Evolutionary conservation across 2,329 filamentous ascomycete genomes (phyloP), one percentile per base, ranked within the genome.

Genomic region (Escovopsis weberi): DNA sequence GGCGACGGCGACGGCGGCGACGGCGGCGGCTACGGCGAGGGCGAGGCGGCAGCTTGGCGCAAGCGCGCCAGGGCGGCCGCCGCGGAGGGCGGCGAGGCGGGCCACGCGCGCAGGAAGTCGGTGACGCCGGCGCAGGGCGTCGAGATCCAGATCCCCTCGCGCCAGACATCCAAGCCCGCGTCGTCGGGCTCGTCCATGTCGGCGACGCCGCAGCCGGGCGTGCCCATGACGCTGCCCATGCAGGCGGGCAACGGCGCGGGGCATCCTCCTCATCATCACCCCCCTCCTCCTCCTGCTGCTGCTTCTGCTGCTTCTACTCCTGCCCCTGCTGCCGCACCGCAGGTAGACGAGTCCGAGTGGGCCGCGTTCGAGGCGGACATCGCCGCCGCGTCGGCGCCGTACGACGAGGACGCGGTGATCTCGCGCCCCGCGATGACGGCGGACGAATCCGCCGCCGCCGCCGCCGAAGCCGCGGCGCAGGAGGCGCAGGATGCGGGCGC

Each of bases 361-460:
- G 82, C 84, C 2, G 84, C 85, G 8, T 93, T 94, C 56, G 82
- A 94, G 57, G 82, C 83, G 3, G 85, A 94, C 42, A 78, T 94
- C 43, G 81, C 78, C 15, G 62, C 65, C 28, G 56, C 65, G 23
- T 51, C 58, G 26, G 55, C 54, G 2, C 53, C 62, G 2, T 60
- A 60, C 47, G 53, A 57, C 19, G 55, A 60, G 36, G 68, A 72
- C 45, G 78, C 75, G 6, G 74, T 78, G 3, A 85, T 86, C 48
- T 78, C 73, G 2, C 82, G 81, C 0, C 77, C 80, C 0, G 80
- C 80, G 3, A 66, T 86, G 55, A 75, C 76, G 2, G 71, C 75
- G 0, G 74, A 75, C 4, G 74, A 85, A 52, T 50, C 81, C 0
- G 76, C 72, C 1, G 71, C 68, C 1, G 71, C 68, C 43, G 66